Percentiles rank a stretch among this genome's conserved stretches.
These are phyloP conservation scores for Diaporthe capsici DNA, from an alignment of 2,329 filamentous ascomycete genomes.

Conservation along the genomic window DNA sequence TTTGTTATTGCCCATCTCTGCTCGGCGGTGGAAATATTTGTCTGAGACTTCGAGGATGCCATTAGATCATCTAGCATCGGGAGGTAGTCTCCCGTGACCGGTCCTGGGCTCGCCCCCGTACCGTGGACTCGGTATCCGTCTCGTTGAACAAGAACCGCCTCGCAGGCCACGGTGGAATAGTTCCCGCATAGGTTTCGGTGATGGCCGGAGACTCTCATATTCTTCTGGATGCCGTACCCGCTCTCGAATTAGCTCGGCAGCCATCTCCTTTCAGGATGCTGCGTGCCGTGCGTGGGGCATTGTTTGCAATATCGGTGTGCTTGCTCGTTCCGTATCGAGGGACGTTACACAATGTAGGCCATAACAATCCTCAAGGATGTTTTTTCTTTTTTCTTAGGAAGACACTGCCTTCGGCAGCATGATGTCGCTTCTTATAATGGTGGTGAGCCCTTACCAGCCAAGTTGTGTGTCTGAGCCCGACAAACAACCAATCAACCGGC, in stretches of 20 bases:
- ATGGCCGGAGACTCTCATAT: constrained; percentile 5
- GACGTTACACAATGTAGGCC: constrained; percentile 12
- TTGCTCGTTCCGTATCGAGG: neutral
- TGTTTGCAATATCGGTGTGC: neutral
- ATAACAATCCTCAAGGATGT: neutral
- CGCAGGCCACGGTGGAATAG: neutral
- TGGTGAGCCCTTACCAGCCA: neutral
- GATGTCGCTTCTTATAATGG: neutral
- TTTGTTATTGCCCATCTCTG: constrained; percentile 1
- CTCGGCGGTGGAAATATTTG: constrained; percentile 27
- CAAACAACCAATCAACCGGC: neutral
- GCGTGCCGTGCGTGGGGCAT: neutral
- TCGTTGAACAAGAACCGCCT: constrained; percentile 16
- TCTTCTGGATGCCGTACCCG: neutral
- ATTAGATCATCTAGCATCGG: constrained; percentile 12
- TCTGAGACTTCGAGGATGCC: constrained; percentile 30
- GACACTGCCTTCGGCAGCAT: neutral
- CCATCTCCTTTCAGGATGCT: neutral
- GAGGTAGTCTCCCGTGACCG: constrained; percentile 4
- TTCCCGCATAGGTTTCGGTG: neutral
- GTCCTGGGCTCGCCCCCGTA: constrained; percentile 18
- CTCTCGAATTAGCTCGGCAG: neutral
- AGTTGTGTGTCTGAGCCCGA: neutral
- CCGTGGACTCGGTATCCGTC: constrained; percentile 32
- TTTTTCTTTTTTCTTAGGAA: constrained; percentile 10